Conservation (phyloP, 441 rosid genomes). For the Erodium moschatum region DNA sequence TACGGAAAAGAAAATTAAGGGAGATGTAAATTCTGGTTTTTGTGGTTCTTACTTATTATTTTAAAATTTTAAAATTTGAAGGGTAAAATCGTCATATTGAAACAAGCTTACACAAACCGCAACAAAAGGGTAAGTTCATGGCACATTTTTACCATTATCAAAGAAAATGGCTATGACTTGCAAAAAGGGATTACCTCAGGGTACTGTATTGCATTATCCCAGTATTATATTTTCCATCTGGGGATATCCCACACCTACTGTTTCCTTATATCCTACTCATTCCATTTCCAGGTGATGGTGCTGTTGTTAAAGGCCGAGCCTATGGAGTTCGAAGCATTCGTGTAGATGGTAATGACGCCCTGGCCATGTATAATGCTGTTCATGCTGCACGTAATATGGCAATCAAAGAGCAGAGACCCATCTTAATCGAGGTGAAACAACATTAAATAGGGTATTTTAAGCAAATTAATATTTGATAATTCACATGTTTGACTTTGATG, state of each 20-base stretch:
- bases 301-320: conserved; percentile 26
- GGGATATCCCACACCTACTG: neutral
- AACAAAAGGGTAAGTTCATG: no score
- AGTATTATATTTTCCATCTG: neutral
- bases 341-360: conserved; percentile 26
- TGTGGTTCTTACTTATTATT: no score
- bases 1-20: no score
- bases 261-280: neutral
- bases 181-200: no score
- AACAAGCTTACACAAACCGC: no score
- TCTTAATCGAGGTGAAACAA: conserved; percentile 8
- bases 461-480: neutral
- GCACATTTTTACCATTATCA: no score
- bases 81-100: no score
- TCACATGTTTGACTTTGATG: neutral
- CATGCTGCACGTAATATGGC: conserved; percentile 25
- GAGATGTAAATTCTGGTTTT: no score
- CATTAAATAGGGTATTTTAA: neutral
- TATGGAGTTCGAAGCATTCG: conserved; percentile 26
- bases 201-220: no score
- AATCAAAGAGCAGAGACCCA: conserved; percentile 17
- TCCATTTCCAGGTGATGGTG: conserved; percentile 21
- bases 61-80: no score
- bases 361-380: conserved; percentile 24
- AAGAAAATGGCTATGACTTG: no score